These are phyloP conservation scores for Tylopilus cervinicoccineus DNA, from an alignment of 768 basidiomycete genomes.

Conservation along the genomic window DNA sequence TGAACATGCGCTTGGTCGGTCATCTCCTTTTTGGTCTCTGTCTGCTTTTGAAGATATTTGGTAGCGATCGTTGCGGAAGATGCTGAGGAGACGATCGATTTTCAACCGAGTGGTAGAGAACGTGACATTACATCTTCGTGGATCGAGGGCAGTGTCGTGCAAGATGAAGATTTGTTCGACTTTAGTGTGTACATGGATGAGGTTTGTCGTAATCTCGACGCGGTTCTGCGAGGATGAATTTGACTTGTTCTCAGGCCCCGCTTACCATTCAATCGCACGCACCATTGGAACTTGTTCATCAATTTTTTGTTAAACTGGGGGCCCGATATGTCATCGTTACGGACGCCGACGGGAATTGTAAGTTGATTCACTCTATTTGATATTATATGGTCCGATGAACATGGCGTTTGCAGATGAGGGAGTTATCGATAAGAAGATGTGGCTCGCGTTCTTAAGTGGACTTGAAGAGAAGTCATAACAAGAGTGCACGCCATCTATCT, in stretches of 20 bases:
- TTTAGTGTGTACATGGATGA: slow-evolving; percentile 91
- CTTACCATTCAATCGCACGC: slow-evolving; percentile 79
- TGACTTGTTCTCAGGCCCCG: slow-evolving; percentile 58
- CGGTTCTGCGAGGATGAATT: not conserved
- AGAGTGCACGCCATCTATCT: not conserved
- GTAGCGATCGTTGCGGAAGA: slow-evolving; percentile 76
- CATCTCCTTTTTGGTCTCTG: not conserved
- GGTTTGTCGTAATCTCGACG: slow-evolving; percentile 36
- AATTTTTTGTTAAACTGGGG: slow-evolving; percentile 91
- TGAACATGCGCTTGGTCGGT: slow-evolving; percentile 85
- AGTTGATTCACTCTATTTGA: slow-evolving; percentile 23
- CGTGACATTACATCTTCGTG: slow-evolving; percentile 52
- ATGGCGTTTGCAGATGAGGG: slow-evolving; percentile 61
- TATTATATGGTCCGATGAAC: not conserved
- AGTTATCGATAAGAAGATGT: slow-evolving; percentile 90
- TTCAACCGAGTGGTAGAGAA: slow-evolving; percentile 47
- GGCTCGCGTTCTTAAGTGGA: slow-evolving; percentile 82
- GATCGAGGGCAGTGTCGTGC: slow-evolving; percentile 32
- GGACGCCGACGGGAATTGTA: slow-evolving; percentile 80
- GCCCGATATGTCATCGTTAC: slow-evolving; percentile 85
- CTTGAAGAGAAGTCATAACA: slow-evolving; percentile 55
- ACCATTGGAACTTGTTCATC: slow-evolving; percentile 89
- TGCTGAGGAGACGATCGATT: slow-evolving; percentile 61
- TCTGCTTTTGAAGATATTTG: not conserved
- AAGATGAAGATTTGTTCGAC: slow-evolving; percentile 58